phyloP scores from a whole-genome alignment of 257 asterid genomes.

The Solanum etuberosum region DNA sequence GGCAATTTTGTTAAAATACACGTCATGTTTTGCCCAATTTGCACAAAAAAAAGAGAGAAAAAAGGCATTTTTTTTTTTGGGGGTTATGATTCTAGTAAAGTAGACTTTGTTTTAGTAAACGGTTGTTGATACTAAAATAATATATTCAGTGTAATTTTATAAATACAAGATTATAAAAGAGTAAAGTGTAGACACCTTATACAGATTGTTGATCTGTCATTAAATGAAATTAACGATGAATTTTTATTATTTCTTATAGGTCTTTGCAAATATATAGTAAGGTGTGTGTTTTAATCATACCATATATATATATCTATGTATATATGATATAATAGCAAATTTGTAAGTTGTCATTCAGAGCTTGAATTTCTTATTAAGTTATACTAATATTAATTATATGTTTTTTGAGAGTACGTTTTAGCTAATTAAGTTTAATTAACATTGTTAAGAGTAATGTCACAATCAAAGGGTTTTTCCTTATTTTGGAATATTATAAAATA shows the following conservation, averaged over 20 bases:
- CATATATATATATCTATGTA: background rate
- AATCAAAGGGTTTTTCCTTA: background rate
- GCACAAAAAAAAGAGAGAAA: background rate
- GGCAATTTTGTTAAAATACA: background rate
- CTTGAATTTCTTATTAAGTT: background rate
- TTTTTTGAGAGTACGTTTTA: background rate
- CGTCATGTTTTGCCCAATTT: background rate
- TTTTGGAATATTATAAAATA: background rate
- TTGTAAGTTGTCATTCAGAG: background rate
- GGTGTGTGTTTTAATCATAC: background rate
- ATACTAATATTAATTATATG: background rate
- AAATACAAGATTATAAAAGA: background rate
- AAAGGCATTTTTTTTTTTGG: background rate
- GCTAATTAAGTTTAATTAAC: background rate
- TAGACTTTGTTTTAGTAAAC: background rate
- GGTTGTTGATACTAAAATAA: background rate
- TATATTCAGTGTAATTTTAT: background rate
- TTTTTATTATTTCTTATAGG: background rate
- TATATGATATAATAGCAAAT: background rate
- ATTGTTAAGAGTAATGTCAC: background rate
- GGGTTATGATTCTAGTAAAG: background rate
- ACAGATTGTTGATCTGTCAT: background rate
- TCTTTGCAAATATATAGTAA: background rate
- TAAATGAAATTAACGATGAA: background rate
- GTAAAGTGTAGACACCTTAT: background rate